Conservation (phyloP, 495 filamentous ascomycete species). For the Xylaria venustula region DNA sequence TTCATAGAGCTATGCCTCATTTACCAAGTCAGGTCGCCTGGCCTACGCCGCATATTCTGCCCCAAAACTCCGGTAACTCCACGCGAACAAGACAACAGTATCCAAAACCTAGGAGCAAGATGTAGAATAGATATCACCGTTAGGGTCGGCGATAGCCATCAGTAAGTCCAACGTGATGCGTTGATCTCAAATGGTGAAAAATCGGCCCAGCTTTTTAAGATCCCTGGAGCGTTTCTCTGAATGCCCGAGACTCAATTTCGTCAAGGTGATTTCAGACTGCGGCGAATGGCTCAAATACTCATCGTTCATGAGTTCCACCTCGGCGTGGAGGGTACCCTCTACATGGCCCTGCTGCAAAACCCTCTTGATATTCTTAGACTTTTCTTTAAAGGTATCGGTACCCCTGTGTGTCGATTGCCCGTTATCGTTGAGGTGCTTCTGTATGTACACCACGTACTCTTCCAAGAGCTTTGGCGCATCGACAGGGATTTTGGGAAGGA, state of each 20-base stretch:
- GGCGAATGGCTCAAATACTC: constrained; percentile 12
- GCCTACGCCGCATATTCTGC: too few relatives aligned
- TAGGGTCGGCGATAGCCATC: too few relatives aligned
- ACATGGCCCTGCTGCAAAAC: background rate
- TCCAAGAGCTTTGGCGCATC: background rate
- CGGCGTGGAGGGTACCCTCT: background rate
- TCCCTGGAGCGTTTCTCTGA: background rate
- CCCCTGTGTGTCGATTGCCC: background rate
- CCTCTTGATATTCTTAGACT: background rate
- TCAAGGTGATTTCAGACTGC: background rate
- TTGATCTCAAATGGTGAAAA: background rate
- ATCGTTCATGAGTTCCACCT: constrained; percentile 6
- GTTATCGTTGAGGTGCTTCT: background rate
- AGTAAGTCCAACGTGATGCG: too few relatives aligned
- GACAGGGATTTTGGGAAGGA: background rate
- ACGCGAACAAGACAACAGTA: too few relatives aligned
- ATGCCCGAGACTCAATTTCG: constrained; percentile 9
- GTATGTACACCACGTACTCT: background rate
- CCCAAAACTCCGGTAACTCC: too few relatives aligned
- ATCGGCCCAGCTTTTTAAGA: background rate
- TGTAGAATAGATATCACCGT: too few relatives aligned
- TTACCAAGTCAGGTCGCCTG: too few relatives aligned
- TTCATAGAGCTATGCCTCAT: too few relatives aligned
- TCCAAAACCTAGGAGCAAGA: too few relatives aligned
- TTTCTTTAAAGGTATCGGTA: background rate